phyloP scores from a whole-genome alignment of 805 yeast species.

The Cyberlindnera suaveolens region DNA sequence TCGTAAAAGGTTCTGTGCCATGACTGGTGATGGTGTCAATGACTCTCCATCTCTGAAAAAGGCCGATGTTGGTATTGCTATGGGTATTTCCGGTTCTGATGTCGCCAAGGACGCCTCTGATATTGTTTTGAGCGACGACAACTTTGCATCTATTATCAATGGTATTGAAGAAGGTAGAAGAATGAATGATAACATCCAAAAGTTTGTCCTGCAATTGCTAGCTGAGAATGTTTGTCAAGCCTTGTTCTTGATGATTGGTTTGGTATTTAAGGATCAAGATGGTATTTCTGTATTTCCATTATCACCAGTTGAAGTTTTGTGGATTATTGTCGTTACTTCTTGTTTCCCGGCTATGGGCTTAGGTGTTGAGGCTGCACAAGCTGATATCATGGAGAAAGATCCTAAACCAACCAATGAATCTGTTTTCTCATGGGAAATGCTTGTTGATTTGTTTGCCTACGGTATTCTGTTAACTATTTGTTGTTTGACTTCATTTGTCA shows the following conservation, averaged over 20 bases:
- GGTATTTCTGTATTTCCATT: conserved; percentile 76
- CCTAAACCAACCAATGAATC: conserved; percentile 53
- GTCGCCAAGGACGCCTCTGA: conserved; percentile 84
- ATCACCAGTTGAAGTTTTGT: conserved; percentile 72
- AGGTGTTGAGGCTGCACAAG: conserved; percentile 59
- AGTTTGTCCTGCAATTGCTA: conserved; percentile 66
- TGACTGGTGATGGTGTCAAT: conserved; percentile 83
- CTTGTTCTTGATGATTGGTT: conserved; percentile 60
- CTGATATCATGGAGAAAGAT: conserved; percentile 56
- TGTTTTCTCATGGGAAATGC: conserved; percentile 60
- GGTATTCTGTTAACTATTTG: conserved; percentile 70
- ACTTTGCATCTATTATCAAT: conserved; percentile 70
- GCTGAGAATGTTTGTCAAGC: conserved; percentile 74
- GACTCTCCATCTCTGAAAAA: conserved; percentile 72
- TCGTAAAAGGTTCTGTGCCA: conserved; percentile 59
- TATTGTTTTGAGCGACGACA: conserved; percentile 69
- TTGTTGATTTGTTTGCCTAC: conserved; percentile 63
- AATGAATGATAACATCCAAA: conserved; percentile 73
- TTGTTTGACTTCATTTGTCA: conserved; percentile 60
- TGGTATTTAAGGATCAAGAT: conserved; percentile 57
- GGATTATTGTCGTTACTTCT: conserved; percentile 75
- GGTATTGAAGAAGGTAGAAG: conserved; percentile 79
- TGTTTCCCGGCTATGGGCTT: conserved; percentile 84
- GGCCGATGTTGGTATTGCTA: conserved; percentile 79
- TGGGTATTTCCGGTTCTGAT: conserved; percentile 78